Evolutionary conservation across 192 early-diverging fungal genomes (phyloP).

Genomic region (Coemansia sp.): DNA sequence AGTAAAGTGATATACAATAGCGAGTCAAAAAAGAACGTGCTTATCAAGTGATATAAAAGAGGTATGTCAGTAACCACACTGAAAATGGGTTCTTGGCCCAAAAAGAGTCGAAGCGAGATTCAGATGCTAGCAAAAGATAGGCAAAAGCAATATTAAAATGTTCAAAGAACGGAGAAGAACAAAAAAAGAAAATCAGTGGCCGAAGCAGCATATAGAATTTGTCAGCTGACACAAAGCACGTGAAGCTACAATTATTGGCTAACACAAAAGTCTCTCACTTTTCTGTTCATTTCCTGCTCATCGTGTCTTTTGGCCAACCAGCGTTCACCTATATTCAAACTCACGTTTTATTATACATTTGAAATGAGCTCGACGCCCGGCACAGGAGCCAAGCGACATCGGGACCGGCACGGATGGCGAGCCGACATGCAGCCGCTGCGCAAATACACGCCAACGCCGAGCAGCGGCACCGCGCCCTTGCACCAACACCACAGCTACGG

Average conservation of each 20-base stretch:
- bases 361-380: slow-evolving; percentile 4
- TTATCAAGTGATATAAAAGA: background rate
- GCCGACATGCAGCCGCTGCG: slow-evolving; percentile 37
- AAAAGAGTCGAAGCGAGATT: background rate
- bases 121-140: background rate
- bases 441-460: slow-evolving; percentile 44
- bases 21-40: background rate
- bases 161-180: background rate
- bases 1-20: background rate
- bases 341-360: background rate
- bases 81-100: background rate
- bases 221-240: slow-evolving; percentile 17
- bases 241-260: slow-evolving; percentile 11
- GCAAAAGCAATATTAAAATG: background rate
- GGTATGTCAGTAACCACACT: background rate
- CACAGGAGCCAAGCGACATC: slow-evolving; percentile 13
- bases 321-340: too few species aligned
- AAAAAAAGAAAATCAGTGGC: slow-evolving; percentile 2
- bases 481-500: slow-evolving; percentile 31
- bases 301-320: background rate
- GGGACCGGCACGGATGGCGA: slow-evolving; percentile 22
- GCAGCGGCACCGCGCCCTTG: slow-evolving; percentile 28
- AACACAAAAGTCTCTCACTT: background rate
- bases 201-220: background rate
- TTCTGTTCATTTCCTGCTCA: background rate